Evolutionary conservation across 148 eudicot genomes (phyloP).

Genomic region (Dysphania ambrosioides): DNA sequence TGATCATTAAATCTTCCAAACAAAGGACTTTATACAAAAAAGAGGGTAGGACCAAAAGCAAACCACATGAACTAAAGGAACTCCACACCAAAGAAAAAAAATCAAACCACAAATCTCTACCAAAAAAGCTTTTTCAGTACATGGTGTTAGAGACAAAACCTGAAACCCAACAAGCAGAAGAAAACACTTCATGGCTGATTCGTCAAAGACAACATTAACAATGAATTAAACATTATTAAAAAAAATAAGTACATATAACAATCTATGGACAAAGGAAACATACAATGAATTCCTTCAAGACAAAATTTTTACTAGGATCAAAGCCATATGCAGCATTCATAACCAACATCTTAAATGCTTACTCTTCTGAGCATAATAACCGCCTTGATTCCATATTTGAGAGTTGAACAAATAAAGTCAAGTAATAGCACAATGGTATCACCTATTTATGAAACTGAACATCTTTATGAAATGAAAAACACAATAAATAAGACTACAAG

Average conservation of each 20-base stretch:
- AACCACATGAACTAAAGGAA: background rate
- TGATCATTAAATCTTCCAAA: background rate
- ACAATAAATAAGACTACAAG: conserved; percentile 18
- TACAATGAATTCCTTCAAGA: too few relatives aligned
- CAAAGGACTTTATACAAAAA: background rate
- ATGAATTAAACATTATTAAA: background rate
- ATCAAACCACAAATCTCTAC: background rate
- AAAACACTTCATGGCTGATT: background rate
- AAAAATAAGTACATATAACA: too few relatives aligned
- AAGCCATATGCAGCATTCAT: background rate
- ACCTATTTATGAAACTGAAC: background rate
- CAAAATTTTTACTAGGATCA: background rate
- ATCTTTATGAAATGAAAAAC: background rate
- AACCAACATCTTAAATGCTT: background rate
- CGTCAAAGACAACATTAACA: background rate
- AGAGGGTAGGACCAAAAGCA: background rate
- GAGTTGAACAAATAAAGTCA: background rate
- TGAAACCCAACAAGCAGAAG: background rate
- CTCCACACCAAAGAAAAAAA: background rate
- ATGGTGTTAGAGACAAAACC: background rate
- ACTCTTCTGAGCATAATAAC: background rate
- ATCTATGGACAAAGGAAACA: background rate
- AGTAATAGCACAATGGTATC: background rate
- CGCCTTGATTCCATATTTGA: background rate
- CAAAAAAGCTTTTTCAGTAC: background rate